Percentiles rank a stretch among this genome's conserved stretches.
Conservation (phyloP, 371 early-diverging fungal genomes). For the Hamiltosporidium tvaerminnensis region DNA sequence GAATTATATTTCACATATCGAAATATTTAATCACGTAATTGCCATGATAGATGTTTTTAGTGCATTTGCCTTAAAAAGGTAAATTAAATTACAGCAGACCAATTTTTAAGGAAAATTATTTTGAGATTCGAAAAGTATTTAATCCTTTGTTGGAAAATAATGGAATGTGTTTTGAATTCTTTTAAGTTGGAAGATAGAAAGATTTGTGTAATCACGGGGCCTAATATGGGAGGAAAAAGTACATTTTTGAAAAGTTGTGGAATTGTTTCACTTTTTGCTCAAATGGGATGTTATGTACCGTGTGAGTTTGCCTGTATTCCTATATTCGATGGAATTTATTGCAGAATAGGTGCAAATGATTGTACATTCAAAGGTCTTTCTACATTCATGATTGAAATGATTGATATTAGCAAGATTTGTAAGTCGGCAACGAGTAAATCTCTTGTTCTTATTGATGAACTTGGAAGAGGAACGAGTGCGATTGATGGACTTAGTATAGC, state of each 20-base stretch:
- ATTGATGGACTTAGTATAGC: conserved; percentile 90
- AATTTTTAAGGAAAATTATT: conserved; percentile 1
- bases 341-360: conserved; percentile 86
- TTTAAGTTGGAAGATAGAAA: conserved; percentile 25
- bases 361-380: conserved; percentile 64
- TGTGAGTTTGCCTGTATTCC: conserved; percentile 62
- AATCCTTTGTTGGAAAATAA: conserved; percentile 45
- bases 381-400: conserved; percentile 98
- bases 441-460: conserved; percentile 89
- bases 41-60: conserved; percentile 49
- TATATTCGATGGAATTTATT: conserved; percentile 73
- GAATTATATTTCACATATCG: conserved; percentile 25
- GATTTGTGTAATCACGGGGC: conserved; percentile 75
- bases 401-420: conserved; percentile 79
- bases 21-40: conserved; percentile 43
- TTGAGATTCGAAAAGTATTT: conserved; percentile 10
- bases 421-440: conserved; percentile 67
- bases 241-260: conserved; percentile 55
- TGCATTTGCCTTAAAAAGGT: conserved; percentile 30
- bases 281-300: conserved; percentile 89
- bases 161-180: not conserved
- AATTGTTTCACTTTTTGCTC: conserved; percentile 81
- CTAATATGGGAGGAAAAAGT: conserved; percentile 76
- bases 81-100: conserved; percentile 25
- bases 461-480: conserved; percentile 90